A percentile compares a stretch with the other conserved stretches of the same genome.
Evolutionary conservation across 176 grass and related monocot species (phyloP).

Genomic region (Juncus inflexus): DNA sequence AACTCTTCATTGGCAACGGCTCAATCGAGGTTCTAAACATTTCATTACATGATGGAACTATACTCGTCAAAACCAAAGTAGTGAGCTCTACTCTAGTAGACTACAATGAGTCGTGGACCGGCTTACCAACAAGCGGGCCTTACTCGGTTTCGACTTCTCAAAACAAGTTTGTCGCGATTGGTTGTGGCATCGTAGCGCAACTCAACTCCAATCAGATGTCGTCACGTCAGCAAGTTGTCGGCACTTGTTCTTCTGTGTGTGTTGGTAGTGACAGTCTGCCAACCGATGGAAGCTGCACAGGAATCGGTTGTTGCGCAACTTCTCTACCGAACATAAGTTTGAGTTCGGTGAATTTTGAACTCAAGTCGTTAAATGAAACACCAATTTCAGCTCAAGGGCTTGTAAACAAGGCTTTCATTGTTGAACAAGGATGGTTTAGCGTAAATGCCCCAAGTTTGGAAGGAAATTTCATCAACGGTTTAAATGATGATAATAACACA

Average conservation of each 20-base stretch:
- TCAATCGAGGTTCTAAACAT: conserved; percentile 29
- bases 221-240: neutral
- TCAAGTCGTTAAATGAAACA: neutral
- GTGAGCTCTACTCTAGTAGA: neutral
- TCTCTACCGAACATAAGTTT: neutral
- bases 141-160: neutral
- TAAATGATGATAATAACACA: neutral
- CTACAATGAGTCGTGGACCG: conserved; percentile 11
- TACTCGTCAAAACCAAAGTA: conserved; percentile 12
- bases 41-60: neutral
- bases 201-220: neutral
- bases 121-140: neutral
- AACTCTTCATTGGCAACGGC: conserved; percentile 31
- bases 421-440: conserved; percentile 15
- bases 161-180: conserved; percentile 24
- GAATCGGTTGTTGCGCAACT: conserved; percentile 23
- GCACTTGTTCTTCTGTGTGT: conserved; percentile 25
- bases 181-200: conserved; percentile 16
- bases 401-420: conserved; percentile 19
- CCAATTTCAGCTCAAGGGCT: neutral
- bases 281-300: conserved; percentile 23
- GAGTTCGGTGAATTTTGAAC: neutral
- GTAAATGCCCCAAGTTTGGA: neutral
- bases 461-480: neutral
- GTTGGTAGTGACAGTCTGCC: neutral